Evolutionary conservation across 352 stramenopile species (phyloP).

Genomic region (Globisporangium paddicum): DNA sequence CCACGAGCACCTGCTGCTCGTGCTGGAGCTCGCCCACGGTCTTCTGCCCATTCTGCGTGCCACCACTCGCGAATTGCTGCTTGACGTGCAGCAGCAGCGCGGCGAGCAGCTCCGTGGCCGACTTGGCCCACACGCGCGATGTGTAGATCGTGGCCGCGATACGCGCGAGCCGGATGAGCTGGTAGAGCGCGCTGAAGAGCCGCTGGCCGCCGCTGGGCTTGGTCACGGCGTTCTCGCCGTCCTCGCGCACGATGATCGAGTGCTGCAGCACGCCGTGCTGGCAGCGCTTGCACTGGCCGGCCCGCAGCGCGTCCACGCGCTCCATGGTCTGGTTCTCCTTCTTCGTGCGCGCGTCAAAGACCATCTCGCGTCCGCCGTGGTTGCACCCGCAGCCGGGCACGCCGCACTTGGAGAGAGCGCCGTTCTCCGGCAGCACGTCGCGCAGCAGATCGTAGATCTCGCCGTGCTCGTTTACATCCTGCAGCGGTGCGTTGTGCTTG

Average conservation of each 20-base stretch:
- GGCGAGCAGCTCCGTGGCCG: conserved; percentile 40
- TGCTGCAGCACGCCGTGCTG: conserved; percentile 72
- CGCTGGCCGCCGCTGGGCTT: conserved; percentile 53
- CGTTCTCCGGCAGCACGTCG: conserved; percentile 50
- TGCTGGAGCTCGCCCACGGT: conserved; percentile 39
- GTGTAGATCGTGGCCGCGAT: conserved; percentile 48
- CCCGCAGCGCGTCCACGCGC: conserved; percentile 25
- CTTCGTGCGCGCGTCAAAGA: conserved; percentile 17
- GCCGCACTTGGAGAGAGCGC: conserved; percentile 40
- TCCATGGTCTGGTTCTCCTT: conserved; percentile 18
- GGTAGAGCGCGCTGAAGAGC: conserved; percentile 50
- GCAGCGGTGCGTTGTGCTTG: conserved; percentile 13
- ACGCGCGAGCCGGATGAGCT: conserved; percentile 51
- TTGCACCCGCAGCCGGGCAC: conserved; percentile 61
- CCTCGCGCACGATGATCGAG: conserved; percentile 36
- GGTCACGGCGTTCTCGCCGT: conserved; percentile 17
- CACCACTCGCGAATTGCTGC: conserved; percentile 42
- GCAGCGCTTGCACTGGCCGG: conserved; percentile 49
- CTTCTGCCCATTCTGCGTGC: conserved; percentile 68
- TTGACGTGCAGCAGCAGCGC: conserved; percentile 44
- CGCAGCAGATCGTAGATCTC: conserved; percentile 34
- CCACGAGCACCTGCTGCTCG: conserved; percentile 48
- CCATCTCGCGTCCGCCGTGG: conserved; percentile 34
- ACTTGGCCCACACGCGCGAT: conserved; percentile 61
- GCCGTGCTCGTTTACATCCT: conserved; percentile 30